Percentiles rank a stretch among this genome's conserved stretches.
These are phyloP conservation scores for Saccharata proteae DNA, from an alignment of 2,329 filamentous ascomycete species.

Conservation along the genomic window DNA sequence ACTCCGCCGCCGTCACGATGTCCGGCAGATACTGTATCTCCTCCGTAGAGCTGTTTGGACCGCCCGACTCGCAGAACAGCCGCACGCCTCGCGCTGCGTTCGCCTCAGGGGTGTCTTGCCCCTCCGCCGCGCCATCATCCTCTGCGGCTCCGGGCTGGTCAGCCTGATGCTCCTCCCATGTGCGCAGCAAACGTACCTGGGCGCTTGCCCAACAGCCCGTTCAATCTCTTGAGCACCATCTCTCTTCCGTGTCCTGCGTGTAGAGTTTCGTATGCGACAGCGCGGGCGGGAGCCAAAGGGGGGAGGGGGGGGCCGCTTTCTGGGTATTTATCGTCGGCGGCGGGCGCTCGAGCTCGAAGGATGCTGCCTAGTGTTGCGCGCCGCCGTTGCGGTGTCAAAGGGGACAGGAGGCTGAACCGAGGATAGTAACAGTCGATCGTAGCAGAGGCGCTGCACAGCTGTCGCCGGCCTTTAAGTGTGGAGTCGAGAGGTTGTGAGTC, in stretches of 20 bases:
- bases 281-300: too few species aligned
- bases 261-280: neutral
- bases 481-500: too few species aligned
- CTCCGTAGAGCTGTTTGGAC: conserved; percentile 49
- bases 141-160: conserved; percentile 5
- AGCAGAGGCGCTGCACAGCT: too few species aligned
- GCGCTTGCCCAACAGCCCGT: conserved; percentile 19
- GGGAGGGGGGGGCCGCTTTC: neutral
- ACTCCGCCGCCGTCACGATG: conserved; percentile 92
- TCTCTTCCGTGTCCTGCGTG: conserved; percentile 4
- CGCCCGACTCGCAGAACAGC: conserved; percentile 69
- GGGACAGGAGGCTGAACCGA: neutral
- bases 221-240: conserved; percentile 28
- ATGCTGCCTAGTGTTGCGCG: neutral
- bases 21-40: conserved; percentile 86
- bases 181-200: conserved; percentile 14
- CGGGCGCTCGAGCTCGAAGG: too few species aligned
- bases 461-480: too few species aligned
- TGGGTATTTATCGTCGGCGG: neutral
- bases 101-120: conserved; percentile 52
- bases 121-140: conserved; percentile 13
- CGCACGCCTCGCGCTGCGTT: conserved; percentile 53
- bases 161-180: too few species aligned
- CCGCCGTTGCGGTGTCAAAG: neutral
- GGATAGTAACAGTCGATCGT: too few species aligned